Conservation (phyloP, 2,329 filamentous ascomycete species). For the Aspergillus candidus region DNA sequence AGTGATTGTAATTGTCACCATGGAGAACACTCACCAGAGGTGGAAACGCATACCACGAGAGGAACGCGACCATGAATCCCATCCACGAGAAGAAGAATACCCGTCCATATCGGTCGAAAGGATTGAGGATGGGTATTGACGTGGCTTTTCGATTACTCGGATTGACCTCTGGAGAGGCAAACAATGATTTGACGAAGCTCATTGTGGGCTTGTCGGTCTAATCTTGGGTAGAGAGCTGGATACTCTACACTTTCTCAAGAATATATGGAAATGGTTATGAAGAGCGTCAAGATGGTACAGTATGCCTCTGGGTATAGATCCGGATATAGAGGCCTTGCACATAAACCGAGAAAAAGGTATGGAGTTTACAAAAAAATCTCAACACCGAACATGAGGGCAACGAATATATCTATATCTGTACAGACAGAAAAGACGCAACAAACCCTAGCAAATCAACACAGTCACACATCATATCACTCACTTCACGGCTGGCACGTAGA, state of each 20-base stretch:
- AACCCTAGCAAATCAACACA: too few species aligned
- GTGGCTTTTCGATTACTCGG: conserved; percentile 77
- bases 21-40: conserved; percentile 57
- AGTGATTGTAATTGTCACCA: neutral
- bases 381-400: neutral
- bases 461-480: too few species aligned
- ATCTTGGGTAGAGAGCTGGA: neutral
- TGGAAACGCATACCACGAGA: conserved; percentile 87
- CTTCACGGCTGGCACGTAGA: too few species aligned
- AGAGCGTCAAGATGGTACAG: neutral
- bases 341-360: neutral
- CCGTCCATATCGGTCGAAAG: conserved; percentile 70
- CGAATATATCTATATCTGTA: neutral
- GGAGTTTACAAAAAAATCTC: neutral
- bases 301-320: too few species aligned
- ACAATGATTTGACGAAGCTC: conserved; percentile 23
- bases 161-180: conserved; percentile 63
- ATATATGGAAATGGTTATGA: neutral
- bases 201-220: conserved; percentile 8
- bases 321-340: conserved; percentile 6
- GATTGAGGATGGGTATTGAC: conserved; percentile 72
- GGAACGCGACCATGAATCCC: conserved; percentile 80
- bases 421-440: neutral
- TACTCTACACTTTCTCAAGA: neutral
- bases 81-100: conserved; percentile 89